Conservation (phyloP, 1,139 yeast species). For the Pichia sp. region DNA sequence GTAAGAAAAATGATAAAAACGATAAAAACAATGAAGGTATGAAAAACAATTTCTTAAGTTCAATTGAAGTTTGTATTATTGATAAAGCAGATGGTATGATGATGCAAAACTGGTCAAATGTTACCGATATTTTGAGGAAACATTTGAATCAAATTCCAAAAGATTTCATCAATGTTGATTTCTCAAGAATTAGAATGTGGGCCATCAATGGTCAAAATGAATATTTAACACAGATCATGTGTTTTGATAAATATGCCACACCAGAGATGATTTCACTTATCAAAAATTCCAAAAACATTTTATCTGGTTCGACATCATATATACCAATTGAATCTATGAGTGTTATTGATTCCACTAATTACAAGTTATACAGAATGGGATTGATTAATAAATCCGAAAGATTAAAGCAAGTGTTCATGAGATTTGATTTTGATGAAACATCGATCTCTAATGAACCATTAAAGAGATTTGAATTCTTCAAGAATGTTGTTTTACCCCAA, state of each 20-base stretch:
- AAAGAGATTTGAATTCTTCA: slow-evolving; percentile 75
- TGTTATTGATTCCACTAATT: slow-evolving; percentile 34
- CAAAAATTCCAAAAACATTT: slow-evolving; percentile 38
- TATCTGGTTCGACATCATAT: slow-evolving; percentile 34
- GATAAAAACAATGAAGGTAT: slow-evolving; percentile 19
- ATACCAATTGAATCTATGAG: slow-evolving; percentile 27
- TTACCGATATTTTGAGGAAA: slow-evolving; percentile 60
- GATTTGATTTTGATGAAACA: slow-evolving; percentile 50
- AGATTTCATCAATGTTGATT: slow-evolving; percentile 75
- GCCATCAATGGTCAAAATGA: slow-evolving; percentile 81
- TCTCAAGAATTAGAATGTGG: slow-evolving; percentile 91
- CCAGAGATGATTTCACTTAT: slow-evolving; percentile 73
- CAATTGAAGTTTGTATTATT: slow-evolving; percentile 76
- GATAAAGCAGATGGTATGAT: slow-evolving; percentile 87
- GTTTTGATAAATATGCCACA: slow-evolving; percentile 70
- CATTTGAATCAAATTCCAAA: slow-evolving; percentile 76
- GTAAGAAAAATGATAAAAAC: slow-evolving; percentile 13
- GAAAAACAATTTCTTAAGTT: slow-evolving; percentile 72
- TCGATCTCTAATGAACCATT: slow-evolving; percentile 72
- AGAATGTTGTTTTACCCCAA: slow-evolving; percentile 70
- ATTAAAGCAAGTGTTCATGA: slow-evolving; percentile 70
- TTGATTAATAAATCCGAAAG: slow-evolving; percentile 54
- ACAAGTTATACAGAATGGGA: slow-evolving; percentile 31
- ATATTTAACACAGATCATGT: slow-evolving; percentile 71
- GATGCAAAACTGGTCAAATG: slow-evolving; percentile 94